Conservation (phyloP, 2,329 filamentous ascomycete genomes). For the Pseudogymnoascus sp. region DNA sequence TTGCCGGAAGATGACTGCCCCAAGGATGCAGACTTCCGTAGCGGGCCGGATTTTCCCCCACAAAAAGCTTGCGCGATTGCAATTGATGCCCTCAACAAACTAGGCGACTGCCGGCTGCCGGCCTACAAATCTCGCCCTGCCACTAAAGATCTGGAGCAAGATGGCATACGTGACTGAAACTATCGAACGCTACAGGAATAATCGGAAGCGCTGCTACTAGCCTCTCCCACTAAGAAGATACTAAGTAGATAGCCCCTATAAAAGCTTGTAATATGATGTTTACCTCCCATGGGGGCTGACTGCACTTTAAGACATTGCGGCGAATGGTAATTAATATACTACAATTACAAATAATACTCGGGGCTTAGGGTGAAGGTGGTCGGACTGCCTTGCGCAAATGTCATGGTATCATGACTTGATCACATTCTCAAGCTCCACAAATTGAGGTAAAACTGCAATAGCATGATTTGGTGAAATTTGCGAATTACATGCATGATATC, state of each 20-base stretch:
- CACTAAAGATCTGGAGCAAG: neutral
- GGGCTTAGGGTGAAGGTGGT: neutral
- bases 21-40: neutral
- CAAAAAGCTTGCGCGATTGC: neutral
- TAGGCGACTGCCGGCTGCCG: neutral
- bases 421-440: too few relatives aligned
- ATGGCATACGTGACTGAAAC: neutral
- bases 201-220: neutral
- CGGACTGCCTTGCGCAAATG: too few relatives aligned
- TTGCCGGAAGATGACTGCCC: neutral
- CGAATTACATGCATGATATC: too few relatives aligned
- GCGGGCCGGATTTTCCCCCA: neutral
- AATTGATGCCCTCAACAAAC: constrained; percentile 1
- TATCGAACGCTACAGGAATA: neutral
- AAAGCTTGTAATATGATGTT: neutral
- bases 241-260: neutral
- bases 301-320: neutral
- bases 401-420: too few relatives aligned
- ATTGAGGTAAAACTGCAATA: too few relatives aligned
- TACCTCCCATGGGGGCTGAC: neutral
- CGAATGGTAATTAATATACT: neutral
- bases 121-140: neutral
- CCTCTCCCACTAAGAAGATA: too few relatives aligned
- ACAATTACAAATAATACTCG: neutral
- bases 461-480: too few relatives aligned